Evolutionary conservation across 441 rosid species (phyloP).

Genomic region (Oxalis stricta): DNA sequence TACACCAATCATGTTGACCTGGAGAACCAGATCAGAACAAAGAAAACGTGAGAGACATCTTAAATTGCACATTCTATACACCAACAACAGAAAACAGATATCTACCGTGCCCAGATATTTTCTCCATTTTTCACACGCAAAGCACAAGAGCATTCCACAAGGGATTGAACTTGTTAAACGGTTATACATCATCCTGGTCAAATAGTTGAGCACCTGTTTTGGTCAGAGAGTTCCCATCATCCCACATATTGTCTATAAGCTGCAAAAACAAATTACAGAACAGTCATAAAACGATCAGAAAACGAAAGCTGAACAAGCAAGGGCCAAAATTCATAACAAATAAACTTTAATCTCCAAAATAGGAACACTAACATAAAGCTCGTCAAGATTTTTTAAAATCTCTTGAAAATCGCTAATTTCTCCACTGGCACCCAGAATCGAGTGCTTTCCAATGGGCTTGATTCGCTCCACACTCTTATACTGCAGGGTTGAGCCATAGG

Average conservation of each 20-base stretch:
- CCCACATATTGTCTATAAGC: slow-evolving; percentile 99
- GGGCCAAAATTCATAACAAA: too few relatives aligned
- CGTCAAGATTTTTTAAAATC: slow-evolving; percentile 72
- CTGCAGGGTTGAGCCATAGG: slow-evolving; percentile 88
- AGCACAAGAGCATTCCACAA: slow-evolving; percentile 95
- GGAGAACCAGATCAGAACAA: slow-evolving; percentile 6
- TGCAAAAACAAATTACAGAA: slow-evolving; percentile 23
- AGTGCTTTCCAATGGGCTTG: slow-evolving; percentile 84
- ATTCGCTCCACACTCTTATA: slow-evolving; percentile 85
- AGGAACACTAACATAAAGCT: slow-evolving; percentile 56
- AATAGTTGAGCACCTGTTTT: slow-evolving; percentile 90
- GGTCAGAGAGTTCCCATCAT: slow-evolving; percentile 98
- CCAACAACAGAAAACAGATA: neutral
- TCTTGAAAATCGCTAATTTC: slow-evolving; percentile 97
- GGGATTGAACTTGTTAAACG: slow-evolving; percentile 95
- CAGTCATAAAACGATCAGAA: neutral
- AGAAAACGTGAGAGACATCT: neutral
- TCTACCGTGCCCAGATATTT: slow-evolving; percentile 89
- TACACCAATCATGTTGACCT: slow-evolving; percentile 93
- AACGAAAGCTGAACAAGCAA: neutral
- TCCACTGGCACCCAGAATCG: slow-evolving; percentile 93
- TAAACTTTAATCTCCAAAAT: neutral
- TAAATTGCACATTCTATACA: neutral
- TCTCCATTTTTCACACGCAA: slow-evolving; percentile 87
- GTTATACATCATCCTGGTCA: slow-evolving; percentile 90